Conservation (phyloP, 352 stramenopile genomes). For the Pythium volutum region DNA sequence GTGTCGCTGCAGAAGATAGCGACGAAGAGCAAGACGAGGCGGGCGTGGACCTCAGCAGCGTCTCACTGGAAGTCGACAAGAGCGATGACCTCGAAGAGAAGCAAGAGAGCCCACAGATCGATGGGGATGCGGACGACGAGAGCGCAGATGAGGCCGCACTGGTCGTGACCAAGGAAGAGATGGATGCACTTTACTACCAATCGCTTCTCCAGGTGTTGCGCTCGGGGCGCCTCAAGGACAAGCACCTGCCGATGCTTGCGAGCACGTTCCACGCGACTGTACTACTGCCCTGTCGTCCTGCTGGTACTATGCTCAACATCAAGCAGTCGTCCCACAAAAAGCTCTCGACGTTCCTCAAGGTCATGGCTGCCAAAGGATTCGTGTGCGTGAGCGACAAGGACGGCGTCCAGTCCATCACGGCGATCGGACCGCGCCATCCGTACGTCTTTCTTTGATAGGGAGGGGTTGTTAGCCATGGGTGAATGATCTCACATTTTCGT, state of each 20-base stretch:
- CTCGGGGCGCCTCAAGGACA: constrained; percentile 53
- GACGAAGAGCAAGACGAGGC: constrained; percentile 18
- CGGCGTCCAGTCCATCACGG: constrained; percentile 77
- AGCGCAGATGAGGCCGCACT: constrained; percentile 17
- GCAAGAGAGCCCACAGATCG: not conserved
- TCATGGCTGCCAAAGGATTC: constrained; percentile 56
- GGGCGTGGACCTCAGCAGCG: constrained; percentile 32
- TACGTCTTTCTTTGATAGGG: constrained; percentile 33
- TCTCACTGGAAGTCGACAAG: constrained; percentile 23
- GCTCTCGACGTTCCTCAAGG: constrained; percentile 65
- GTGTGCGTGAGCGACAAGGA: constrained; percentile 61
- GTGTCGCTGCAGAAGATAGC: constrained; percentile 9
- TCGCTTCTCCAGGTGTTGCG: constrained; percentile 68
- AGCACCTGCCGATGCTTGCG: constrained; percentile 74
- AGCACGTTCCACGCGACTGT: constrained; percentile 73
- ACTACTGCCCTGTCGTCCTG: constrained; percentile 58
- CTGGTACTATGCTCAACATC: constrained; percentile 55
- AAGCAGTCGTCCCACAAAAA: constrained; percentile 86
- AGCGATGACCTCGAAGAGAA: constrained; percentile 39
- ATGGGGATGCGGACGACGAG: constrained; percentile 14
- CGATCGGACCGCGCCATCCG: constrained; percentile 60
- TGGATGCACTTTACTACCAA: constrained; percentile 67
- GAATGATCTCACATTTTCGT: not conserved
- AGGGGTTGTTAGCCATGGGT: not conserved
- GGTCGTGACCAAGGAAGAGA: constrained; percentile 49